Evolutionary conservation across 257 asterid genomes (phyloP).

Genomic region (Jaltomata sinuosa): DNA sequence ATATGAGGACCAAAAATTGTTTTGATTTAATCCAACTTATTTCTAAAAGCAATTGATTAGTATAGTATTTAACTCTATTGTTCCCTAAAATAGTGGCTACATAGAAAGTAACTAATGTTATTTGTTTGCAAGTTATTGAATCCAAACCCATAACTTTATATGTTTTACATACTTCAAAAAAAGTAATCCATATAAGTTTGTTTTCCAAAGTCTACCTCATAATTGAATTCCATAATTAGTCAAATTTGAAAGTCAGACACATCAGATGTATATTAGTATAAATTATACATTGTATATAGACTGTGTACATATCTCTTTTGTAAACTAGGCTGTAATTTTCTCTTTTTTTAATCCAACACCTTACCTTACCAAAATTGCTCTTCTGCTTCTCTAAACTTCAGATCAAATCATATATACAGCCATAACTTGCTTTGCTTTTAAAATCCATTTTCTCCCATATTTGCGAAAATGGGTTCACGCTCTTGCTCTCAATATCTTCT

Average conservation of each 20-base stretch:
- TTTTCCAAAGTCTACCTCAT: background rate
- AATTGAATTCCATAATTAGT: background rate
- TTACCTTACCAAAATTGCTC: background rate
- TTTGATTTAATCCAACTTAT: background rate
- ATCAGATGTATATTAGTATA: too few relatives aligned
- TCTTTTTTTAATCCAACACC: background rate
- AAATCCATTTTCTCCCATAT: conserved; percentile 36
- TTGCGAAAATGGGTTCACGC: conserved; percentile 33
- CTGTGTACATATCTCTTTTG: too few relatives aligned
- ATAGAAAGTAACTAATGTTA: background rate
- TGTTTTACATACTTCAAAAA: background rate
- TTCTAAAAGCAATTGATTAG: background rate
- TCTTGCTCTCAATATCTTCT: conserved; percentile 45
- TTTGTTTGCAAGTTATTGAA: background rate
- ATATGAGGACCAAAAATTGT: background rate
- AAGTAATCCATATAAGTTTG: background rate
- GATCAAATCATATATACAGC: conserved; percentile 1
- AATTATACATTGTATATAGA: too few relatives aligned
- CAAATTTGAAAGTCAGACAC: background rate
- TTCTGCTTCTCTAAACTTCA: background rate
- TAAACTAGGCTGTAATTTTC: too few relatives aligned
- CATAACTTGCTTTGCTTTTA: background rate
- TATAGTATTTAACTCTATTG: background rate
- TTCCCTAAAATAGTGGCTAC: background rate
- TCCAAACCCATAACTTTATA: background rate